Evolutionary conservation across 768 basidiomycete species (phyloP).

Genomic region (Leccinum imitatum): DNA sequence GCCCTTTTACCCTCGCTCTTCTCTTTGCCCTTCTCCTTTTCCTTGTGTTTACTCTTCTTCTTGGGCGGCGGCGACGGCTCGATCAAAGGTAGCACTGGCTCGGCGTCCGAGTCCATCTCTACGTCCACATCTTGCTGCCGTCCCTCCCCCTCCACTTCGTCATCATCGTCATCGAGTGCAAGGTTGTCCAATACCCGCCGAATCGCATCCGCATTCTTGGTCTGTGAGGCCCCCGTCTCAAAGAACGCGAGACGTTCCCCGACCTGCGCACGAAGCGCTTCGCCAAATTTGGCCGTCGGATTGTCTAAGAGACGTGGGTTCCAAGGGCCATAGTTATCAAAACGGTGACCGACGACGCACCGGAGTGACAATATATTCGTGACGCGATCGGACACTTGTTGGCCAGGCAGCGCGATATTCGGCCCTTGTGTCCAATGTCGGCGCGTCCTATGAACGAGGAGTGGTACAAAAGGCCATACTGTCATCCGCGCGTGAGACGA

Average conservation of each 20-base stretch:
- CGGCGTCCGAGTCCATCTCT: slow-evolving; percentile 42
- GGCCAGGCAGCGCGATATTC: slow-evolving; percentile 97
- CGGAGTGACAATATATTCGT: slow-evolving; percentile 92
- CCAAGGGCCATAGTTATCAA: background rate
- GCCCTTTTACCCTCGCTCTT: background rate
- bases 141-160: slow-evolving; percentile 46
- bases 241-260: slow-evolving; percentile 96
- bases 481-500: slow-evolving; percentile 7
- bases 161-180: slow-evolving; percentile 64
- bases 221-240: slow-evolving; percentile 84
- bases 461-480: slow-evolving; percentile 98
- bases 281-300: slow-evolving; percentile 92
- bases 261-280: slow-evolving; percentile 90
- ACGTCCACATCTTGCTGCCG: slow-evolving; percentile 29
- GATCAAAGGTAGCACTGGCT: slow-evolving; percentile 56
- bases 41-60: slow-evolving; percentile 47
- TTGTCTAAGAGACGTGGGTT: slow-evolving; percentile 45
- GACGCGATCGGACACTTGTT: slow-evolving; percentile 99
- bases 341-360: slow-evolving; percentile 39
- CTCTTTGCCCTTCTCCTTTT: slow-evolving; percentile 28
- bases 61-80: slow-evolving; percentile 58
- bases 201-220: slow-evolving; percentile 92
- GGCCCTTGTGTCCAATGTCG: slow-evolving; percentile 91
- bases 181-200: slow-evolving; percentile 83
- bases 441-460: slow-evolving; percentile 98